These are phyloP conservation scores for Mortierella sp. DNA, from an alignment of 371 early-diverging fungal species.

Conservation along the genomic window DNA sequence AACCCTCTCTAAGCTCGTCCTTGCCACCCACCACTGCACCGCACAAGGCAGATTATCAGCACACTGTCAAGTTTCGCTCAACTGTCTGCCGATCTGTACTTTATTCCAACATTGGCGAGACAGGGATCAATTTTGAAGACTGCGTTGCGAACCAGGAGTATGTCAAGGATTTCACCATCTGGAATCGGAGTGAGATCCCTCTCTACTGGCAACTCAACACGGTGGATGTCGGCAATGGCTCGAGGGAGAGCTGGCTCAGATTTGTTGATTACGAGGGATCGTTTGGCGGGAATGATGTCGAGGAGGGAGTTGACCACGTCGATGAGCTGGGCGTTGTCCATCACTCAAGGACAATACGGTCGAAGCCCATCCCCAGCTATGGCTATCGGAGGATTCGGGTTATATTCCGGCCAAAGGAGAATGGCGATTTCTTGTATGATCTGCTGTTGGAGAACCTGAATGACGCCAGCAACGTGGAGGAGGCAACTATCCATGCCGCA, in stretches of 20 bases:
- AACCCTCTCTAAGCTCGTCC: slow-evolving; percentile 3
- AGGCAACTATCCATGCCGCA: slow-evolving; percentile 84
- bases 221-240: slow-evolving; percentile 69
- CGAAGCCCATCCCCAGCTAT: slow-evolving; percentile 76
- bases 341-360: slow-evolving; percentile 21
- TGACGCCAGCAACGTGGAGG: slow-evolving; percentile 84
- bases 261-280: slow-evolving; percentile 79
- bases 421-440: slow-evolving; percentile 92
- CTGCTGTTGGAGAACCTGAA: slow-evolving; percentile 92
- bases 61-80: slow-evolving; percentile 83
- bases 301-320: slow-evolving; percentile 36
- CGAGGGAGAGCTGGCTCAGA: slow-evolving; percentile 70
- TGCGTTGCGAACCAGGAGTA: slow-evolving; percentile 90
- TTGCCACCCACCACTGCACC: slow-evolving; percentile 12
- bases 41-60: slow-evolving; percentile 70
- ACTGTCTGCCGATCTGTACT: slow-evolving; percentile 89
- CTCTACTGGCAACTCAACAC: slow-evolving; percentile 88
- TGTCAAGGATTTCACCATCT: slow-evolving; percentile 89
- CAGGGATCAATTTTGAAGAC: slow-evolving; percentile 93
- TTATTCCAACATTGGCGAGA: slow-evolving; percentile 90
- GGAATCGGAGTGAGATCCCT: slow-evolving; percentile 92
- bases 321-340: slow-evolving; percentile 28
- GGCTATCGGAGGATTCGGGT: slow-evolving; percentile 81
- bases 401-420: slow-evolving; percentile 86
- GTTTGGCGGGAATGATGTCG: slow-evolving; percentile 42